Evolutionary conservation across 169 alveolate species (phyloP), one percentile per base, ranked within the genome.

Genomic region (Plasmodium vivax): DNA sequence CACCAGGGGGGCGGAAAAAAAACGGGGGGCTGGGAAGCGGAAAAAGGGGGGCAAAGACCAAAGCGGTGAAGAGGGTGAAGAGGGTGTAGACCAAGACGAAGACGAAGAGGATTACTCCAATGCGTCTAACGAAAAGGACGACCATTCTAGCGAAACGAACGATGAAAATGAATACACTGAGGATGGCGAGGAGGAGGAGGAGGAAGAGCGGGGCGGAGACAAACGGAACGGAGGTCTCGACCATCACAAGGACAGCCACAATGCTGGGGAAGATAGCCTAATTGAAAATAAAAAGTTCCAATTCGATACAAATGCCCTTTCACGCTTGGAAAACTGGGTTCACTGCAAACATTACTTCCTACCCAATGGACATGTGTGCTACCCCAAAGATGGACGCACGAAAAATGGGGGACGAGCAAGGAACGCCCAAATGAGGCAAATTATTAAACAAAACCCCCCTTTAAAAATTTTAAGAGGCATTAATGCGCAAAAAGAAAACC

Each of bases 351-450:
- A 75, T 79, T 9, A 32, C 72, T 77, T 87, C 72, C 71, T 87
- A 16, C 93, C 87, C 16, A 87, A 87, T 56, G 93, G 93, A 5
- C 93, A 87, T 77, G 68, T 87, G 16, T 9, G 23, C 23, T 87
- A 87, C 68, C 85, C 93, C 34, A 87, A 79, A 27, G 47, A n/a
- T 27, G 27, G 45, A 54, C 27, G 36, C 47, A 77, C 3, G 34
- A 82, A 82, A 82, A 58, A 82, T 12, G 56, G 56, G n/a, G 71
- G 32, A 43, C 74, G 8, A 14, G 56, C 27, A 85, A 74, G 54
- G 10, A 73, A 47, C 41, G 71, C 62, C 77, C n/a, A 87, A 75
- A 32, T 75, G 23, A 6, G 19, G 77, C 14, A n/a, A n/a, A 7
- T 75, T 19, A 77, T 87, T 47, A 75, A 77, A 54, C 68, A 87